Evolutionary conservation across 2,329 filamentous ascomycete genomes (phyloP).

Genomic region (Aspergillus novoparasiticus): DNA sequence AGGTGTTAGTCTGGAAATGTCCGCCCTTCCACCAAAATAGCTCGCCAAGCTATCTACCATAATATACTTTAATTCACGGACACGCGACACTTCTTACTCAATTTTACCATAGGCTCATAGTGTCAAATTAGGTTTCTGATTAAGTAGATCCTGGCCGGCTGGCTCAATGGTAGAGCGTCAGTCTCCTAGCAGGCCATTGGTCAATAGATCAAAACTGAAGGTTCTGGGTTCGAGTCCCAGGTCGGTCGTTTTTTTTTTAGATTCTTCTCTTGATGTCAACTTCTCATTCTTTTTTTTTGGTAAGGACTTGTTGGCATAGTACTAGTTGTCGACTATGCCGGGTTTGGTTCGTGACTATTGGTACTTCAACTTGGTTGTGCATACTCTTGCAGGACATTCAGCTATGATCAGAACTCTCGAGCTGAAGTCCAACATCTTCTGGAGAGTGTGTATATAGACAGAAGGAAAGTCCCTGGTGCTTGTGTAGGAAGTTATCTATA

Average conservation of each 20-base stretch:
- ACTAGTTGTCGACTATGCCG: too few species aligned
- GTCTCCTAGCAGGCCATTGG: neutral
- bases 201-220: neutral
- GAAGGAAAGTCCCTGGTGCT: neutral
- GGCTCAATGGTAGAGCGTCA: constrained; percentile 2
- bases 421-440: neutral
- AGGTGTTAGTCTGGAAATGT: too few species aligned
- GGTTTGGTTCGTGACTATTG: neutral
- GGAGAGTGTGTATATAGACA: neutral
- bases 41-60: neutral
- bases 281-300: neutral
- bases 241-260: neutral
- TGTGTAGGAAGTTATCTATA: neutral
- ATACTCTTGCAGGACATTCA: too few species aligned
- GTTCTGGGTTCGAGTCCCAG: constrained; percentile 3
- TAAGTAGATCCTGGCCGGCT: neutral
- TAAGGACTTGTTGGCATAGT: too few species aligned
- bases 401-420: neutral
- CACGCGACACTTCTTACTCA: too few species aligned
- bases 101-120: fast-evolving
- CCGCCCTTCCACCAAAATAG: too few species aligned
- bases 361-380: too few species aligned
- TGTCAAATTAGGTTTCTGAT: neutral
- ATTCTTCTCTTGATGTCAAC: too few species aligned
- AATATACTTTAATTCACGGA: neutral